Evolutionary conservation across 2,329 filamentous ascomycete species (phyloP).

Genomic region (Cercospora zeae-maydis): DNA sequence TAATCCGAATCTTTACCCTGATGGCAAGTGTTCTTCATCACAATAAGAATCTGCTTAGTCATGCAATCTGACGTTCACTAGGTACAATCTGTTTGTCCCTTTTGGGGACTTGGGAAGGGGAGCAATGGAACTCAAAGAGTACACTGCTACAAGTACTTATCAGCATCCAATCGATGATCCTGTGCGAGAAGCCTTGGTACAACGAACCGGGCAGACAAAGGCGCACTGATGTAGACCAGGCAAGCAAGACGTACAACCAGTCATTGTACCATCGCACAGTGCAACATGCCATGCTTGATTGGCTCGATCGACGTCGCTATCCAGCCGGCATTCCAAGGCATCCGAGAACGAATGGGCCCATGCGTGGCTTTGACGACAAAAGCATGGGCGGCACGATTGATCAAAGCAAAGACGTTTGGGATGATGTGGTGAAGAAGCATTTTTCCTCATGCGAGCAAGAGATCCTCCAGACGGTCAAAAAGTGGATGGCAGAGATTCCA

Average conservation of each 20-base stretch:
- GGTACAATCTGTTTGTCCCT: slow-evolving; percentile 55
- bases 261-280: slow-evolving; percentile 31
- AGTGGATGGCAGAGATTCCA: slow-evolving; percentile 9
- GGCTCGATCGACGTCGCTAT: slow-evolving; percentile 27
- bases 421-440: slow-evolving; percentile 18
- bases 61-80: neutral
- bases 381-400: neutral
- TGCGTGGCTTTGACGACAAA: neutral
- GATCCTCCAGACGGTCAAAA: slow-evolving; percentile 11
- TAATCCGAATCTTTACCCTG: slow-evolving; percentile 59
- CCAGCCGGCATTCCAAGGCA: neutral
- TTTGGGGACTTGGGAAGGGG: slow-evolving; percentile 56
- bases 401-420: slow-evolving; percentile 11
- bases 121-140: slow-evolving; percentile 43
- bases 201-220: slow-evolving; percentile 51
- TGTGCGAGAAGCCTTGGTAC: slow-evolving; percentile 51
- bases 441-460: slow-evolving; percentile 12
- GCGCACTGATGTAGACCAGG: neutral
- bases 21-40: slow-evolving; percentile 38
- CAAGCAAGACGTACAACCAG: slow-evolving; percentile 33
- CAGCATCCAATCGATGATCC: slow-evolving; percentile 58
- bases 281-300: slow-evolving; percentile 35
- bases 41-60: neutral
- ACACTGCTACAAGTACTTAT: slow-evolving; percentile 53
- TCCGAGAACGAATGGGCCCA: neutral